Base-by-base conservation (phyloP, 805 yeast genomes). In the Candida lessepsii region DNA sequence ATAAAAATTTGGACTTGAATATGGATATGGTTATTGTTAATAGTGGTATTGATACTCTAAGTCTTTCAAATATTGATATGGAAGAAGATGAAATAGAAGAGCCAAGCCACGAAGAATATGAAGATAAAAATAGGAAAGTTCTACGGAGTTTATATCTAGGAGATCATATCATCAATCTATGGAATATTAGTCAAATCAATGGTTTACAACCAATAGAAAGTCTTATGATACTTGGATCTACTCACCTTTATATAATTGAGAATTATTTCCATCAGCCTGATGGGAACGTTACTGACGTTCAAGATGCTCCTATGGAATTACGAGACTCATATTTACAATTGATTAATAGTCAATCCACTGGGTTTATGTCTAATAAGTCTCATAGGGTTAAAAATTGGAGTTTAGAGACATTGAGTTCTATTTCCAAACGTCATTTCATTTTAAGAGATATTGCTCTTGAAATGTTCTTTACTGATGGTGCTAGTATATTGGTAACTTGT, bases 381-480 rank as follows among this genome's bases (percentile, higher is more conserved):
- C 86, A 82, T 50, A 55, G 67, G 10, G 75, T 76, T 1, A 71
- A 71, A 45, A 61, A 71, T 10, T 86, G 95, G 93, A 71, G 75
- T 17, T 50, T 84, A 15, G 67, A 67, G 4, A 76, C 75, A 31
- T 53, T 89, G 14, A 75, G 79, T 0, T 79, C 83, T 3, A 76
- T 83, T 9, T 79, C 88, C 2, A 86, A 84, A 47, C 63, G 95
- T 37, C 87, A 83, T 27, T 88, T 87, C 51, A 58, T 88, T 14
- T 64, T 88, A 11, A 65, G 96, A 40, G 95, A 87, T 58, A 85
- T 84, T 32, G 96, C 93, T 0, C 54, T 87, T 25, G 96, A 88
- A 53, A 60, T 87, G 52, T 81, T 86, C 46, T 85, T 86, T 56
- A 72, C 73, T 18, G 80, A 83, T 57, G 95, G 93, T 0, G 75